Conservation (phyloP, 306 rosid species). For the Corylus americana region DNA sequence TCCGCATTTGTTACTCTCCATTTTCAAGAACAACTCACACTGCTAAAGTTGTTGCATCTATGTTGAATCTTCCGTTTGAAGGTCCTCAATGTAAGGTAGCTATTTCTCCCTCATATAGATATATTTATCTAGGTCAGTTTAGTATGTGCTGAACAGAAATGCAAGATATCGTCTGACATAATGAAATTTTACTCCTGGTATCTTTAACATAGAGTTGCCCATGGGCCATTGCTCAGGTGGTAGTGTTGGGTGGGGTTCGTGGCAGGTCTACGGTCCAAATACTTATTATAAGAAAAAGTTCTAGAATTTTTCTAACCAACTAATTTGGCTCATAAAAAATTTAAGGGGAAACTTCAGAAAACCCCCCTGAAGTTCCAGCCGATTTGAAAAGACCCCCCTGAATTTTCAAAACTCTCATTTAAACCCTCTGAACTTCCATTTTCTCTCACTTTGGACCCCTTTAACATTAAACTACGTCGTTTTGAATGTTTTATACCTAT, state of each 20-base stretch:
- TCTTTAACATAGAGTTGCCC: not conserved
- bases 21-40: conserved; percentile 85
- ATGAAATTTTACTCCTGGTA: not conserved
- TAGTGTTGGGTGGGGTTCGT: not conserved
- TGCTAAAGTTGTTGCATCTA: conserved; percentile 58
- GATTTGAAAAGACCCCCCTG: too few species aligned
- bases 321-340: not conserved
- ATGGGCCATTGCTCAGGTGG: not conserved
- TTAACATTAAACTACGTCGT: too few species aligned
- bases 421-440: too few species aligned
- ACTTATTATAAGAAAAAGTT: not conserved
- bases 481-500: too few species aligned
- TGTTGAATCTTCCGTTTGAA: conserved; percentile 58
- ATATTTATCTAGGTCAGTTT: not conserved
- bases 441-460: too few species aligned
- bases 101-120: not conserved
- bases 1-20: conserved; percentile 80
- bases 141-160: not conserved
- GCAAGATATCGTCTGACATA: not conserved
- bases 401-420: too few species aligned
- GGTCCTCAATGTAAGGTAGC: conserved; percentile 73
- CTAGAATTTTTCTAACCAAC: not conserved
- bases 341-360: too few species aligned
- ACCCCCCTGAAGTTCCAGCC: too few species aligned
- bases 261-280: not conserved